These are phyloP conservation scores for Suhomyces ambrosiae DNA, from an alignment of 1,139 yeast genomes.

Conservation along the genomic window DNA sequence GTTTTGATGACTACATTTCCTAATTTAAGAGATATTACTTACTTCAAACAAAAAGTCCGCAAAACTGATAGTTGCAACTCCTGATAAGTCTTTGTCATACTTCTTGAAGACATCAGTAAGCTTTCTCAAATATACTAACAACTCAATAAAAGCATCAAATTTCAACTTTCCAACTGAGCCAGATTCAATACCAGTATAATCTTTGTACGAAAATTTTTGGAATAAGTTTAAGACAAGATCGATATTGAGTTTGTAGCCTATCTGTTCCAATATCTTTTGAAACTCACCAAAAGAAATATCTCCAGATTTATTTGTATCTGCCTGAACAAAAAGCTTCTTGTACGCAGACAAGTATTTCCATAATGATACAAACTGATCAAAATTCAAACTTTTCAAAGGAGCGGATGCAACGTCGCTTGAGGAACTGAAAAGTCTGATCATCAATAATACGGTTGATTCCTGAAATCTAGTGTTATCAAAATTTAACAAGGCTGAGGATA, in stretches of 20 bases:
- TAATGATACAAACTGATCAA: conserved; percentile 68
- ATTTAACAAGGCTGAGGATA: conserved; percentile 63
- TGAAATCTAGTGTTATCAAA: conserved; percentile 67
- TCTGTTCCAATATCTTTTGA: conserved; percentile 65
- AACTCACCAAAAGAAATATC: conserved; percentile 70
- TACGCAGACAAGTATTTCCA: conserved; percentile 78
- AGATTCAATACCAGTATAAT: conserved; percentile 30
- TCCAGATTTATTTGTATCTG: conserved; percentile 62
- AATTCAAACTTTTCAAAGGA: conserved; percentile 46
- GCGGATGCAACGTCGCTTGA: conserved; percentile 41
- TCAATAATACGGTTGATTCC: conserved; percentile 60
- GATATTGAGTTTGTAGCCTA: conserved; percentile 67
- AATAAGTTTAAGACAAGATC: conserved; percentile 65
- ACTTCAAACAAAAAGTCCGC: conserved; percentile 77
- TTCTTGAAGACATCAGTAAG: conserved; percentile 79
- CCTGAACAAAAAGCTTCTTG: conserved; percentile 65
- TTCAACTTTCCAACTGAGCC: conserved; percentile 58
- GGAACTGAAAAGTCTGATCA: conserved; percentile 63
- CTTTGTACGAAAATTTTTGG: conserved; percentile 55
- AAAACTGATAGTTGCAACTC: conserved; percentile 74
- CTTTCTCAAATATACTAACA: conserved; percentile 73
- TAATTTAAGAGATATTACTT: conserved; percentile 33
- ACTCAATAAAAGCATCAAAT: conserved; percentile 82
- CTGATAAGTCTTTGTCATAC: conserved; percentile 74
- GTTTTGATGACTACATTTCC: background rate